Base-by-base conservation (phyloP, 768 basidiomycete genomes). In the Russula abietina region DNA sequence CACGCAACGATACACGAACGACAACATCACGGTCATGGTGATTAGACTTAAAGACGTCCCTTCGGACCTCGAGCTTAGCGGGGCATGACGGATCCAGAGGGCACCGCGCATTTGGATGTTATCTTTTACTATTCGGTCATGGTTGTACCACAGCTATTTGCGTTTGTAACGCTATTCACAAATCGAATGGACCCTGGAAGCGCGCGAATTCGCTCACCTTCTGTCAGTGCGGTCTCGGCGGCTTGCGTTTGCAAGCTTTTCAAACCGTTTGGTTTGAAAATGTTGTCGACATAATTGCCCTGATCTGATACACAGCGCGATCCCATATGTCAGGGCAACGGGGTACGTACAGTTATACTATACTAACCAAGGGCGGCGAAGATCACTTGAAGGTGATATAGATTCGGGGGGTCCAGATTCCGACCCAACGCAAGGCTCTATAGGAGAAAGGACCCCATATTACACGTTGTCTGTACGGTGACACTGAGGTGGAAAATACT, bases 21-120 rank as follows among this genome's bases (percentile, higher is more conserved):
- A 99, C 74, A 99, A 99, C 75, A 86, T 98, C 55, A 95, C 91
- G 39, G 89, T 93, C 32, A 73, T 98, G 59, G 91, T 98, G 58
- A 81, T 98, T 36, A 85, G 91, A 54, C 91, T 96, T 79, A 87
- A 86, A 70, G 75, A 75, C 32, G 60, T 64, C 28, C 72, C 75
- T 39, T 67, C 71, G 28, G 69, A 59, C 30, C 48, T 60, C 41
- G 38, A 52, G 50, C n/a, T 56, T 55, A 64, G 28, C 55, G 62
- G 17, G 57, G 39, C 58, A 28, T 28, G 60, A 59, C 17, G 66
- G 64, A 49, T 70, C 55, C 58, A 64, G 45, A 48, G 57, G 3
- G 54, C 38, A 17, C 46, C 24, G 28, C 41, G 45, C 24, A 1
- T 50, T 17, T 30, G 41, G 28, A 36, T 51, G 36, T 22, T n/a